Evolutionary conservation across 2,329 filamentous ascomycete genomes (phyloP), one percentile per base, ranked within the genome.

Genomic region (Triangularia setosa): DNA sequence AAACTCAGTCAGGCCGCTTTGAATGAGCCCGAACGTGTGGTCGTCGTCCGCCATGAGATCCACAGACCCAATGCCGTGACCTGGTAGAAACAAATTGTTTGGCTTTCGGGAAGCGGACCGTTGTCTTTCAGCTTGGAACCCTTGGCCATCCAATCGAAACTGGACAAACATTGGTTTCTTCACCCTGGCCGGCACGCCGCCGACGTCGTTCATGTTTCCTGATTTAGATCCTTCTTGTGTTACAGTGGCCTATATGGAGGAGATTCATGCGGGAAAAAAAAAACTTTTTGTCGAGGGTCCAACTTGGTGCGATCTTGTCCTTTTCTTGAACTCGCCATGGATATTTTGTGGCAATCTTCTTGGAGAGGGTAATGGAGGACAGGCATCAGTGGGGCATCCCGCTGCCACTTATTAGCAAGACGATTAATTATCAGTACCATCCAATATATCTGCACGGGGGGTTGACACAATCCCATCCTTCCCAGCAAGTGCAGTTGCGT

Each of bases 61-160:
- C 40, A 48, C 14, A n/a, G 35, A 60, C 61, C 64, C 65, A 64
- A 61, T 65, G 63, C 61, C 56, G 62, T 64, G 64, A 57, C 62
- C 59, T 23, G n/a, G 16, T 28, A 27, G 25, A 28, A 48, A 25
- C 52, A 14, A 40, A 28, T 18, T 48, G 30, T 62, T 58, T 58
- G 57, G n/a, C 21, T 64, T 48, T 60, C 58, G 63, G 65, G 55
- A 67, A 59, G 54, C 63, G 61, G 64, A 60, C 58, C 59, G 65
- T 61, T 58, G 60, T 44, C 54, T 66, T 68, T 68, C 69, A 70
- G 69, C 69, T 69, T 58, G 62, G 61, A 64, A 61, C 25, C 14
- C 16, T 23, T n/a, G 44, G n/a, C 40, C n/a, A n/a, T 48, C 40
- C 40, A 48, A 48, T 48, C 40, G 40, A 48, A 48, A 23, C 54